Base-by-base conservation (phyloP, 352 stramenopile species). In the Saprolegnia diclina region DNA sequence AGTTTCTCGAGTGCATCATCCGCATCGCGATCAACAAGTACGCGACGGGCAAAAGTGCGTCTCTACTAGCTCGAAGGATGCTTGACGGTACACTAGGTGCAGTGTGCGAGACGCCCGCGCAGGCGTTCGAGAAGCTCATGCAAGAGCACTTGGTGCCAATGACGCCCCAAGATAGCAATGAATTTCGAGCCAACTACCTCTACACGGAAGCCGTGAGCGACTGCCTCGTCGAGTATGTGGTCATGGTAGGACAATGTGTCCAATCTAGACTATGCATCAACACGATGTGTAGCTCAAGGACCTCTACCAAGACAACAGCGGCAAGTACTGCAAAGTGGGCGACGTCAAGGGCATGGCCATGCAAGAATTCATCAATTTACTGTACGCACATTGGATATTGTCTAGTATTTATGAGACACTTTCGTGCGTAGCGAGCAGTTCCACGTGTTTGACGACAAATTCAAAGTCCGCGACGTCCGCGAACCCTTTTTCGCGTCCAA, bases 21-120 rank as follows among this genome's bases (percentile, higher is more conserved):
- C 81, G 83, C 72, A 91, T 91, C 53, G 80, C 83, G n/a, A 79
- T 84, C 63, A 91, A 89, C 79, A 91, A 91, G 73, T 91, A 84
- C 65, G 78, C 77, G 22, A 64, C 46, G 32, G 46, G 14, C 0
- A 64, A 64, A 32, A 32, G 56, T 64, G 52, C 5, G 35, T 63
- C 9, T 0, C 1, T 40, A 35, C 16, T 70, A 91, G 83, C 24
- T 57, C 24, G 18, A n/a, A 62, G 6, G n/a, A n/a, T n/a, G n/a
- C n/a, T n/a, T 9, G 9, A 42, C 32, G 24, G n/a, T n/a, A n/a
- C n/a, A 35, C 16, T 70, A 91, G 83, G 78, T 19, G 87, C 82
- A 59, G 65, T 83, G 26, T 88, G 79, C 69, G 83, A 91, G 50
- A 79, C 79, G 14, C 81, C 81, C 0, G 83, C 78, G 46, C 89